A percentile compares a stretch with the other conserved stretches of the same genome.
phyloP scores from a whole-genome alignment of 108 stramenopile species.

The Parmales sp. region DNA sequence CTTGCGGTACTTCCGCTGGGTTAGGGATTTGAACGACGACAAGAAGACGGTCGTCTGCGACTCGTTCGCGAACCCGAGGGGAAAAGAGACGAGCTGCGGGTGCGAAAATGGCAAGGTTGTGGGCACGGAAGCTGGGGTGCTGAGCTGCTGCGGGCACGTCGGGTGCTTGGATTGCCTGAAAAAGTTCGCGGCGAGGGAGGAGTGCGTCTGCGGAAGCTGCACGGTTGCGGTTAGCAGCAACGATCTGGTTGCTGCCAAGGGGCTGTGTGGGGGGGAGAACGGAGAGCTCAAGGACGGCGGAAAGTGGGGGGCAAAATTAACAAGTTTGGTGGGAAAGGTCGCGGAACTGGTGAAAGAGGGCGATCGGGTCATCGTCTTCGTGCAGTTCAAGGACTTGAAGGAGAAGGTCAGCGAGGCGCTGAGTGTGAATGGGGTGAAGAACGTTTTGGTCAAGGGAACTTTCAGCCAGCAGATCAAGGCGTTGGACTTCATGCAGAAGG shows the following conservation, averaged over 20 bases:
- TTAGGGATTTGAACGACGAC: constrained; percentile 15
- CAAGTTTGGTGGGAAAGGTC: constrained; percentile 15
- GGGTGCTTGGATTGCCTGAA: constrained; percentile 22
- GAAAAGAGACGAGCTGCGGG: not conserved
- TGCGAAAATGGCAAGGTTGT: not conserved
- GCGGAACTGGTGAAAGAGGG: constrained; percentile 14
- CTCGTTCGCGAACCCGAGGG: not conserved
- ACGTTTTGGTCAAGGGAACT: constrained; percentile 26
- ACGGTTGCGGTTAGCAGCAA: constrained; percentile 12
- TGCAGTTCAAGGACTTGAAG: constrained; percentile 37
- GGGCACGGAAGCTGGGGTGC: constrained; percentile 6
- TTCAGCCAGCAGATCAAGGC: constrained; percentile 19
- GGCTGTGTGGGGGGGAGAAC: constrained; percentile 12
- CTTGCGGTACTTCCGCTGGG: constrained; percentile 25
- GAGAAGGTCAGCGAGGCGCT: constrained; percentile 23
- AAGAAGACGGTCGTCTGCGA: not conserved
- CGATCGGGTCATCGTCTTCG: constrained; percentile 35
- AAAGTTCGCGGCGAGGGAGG: constrained; percentile 10
- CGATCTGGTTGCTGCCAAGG: constrained; percentile 14
- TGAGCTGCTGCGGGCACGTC: constrained; percentile 31
- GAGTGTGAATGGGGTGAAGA: constrained; percentile 2
- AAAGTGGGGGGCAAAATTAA: constrained; percentile 28
- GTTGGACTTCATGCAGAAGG: constrained; percentile 28
- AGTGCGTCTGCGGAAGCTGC: constrained; percentile 25
- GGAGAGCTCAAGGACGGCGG: constrained; percentile 13